These are phyloP conservation scores for Kodamaea sagamina DNA, from an alignment of 805 yeast genomes.

Conservation along the genomic window DNA sequence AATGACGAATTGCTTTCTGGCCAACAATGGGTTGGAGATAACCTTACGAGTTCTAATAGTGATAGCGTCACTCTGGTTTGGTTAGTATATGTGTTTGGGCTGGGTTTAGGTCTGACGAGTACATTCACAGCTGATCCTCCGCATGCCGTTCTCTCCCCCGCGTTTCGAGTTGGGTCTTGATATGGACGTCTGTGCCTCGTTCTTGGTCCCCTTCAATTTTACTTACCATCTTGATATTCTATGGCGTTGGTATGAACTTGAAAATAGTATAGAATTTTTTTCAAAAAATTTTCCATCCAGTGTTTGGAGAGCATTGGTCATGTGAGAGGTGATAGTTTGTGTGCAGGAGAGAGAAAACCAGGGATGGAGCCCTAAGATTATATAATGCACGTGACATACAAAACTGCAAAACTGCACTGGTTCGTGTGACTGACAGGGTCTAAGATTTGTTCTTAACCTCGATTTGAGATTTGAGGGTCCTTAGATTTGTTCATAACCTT, in stretches of 20 bases:
- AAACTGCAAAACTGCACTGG: no score
- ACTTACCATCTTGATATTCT: constrained; percentile 24
- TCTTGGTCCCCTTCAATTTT: neutral
- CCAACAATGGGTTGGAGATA: constrained; percentile 98
- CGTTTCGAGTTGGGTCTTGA: no score
- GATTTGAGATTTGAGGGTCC: no score
- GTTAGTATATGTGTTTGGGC: no score
- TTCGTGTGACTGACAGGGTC: no score
- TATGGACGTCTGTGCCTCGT: no score
- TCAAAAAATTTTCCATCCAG: constrained; percentile 11
- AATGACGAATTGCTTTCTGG: constrained; percentile 99
- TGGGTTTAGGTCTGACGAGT: neutral
- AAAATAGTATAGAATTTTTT: constrained; percentile 10
- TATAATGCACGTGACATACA: constrained; percentile 5
- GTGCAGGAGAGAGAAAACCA: neutral
- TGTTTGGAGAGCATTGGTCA: constrained; percentile 5
- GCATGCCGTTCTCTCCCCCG: no score
- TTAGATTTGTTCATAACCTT: no score
- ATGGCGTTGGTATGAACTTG: constrained; percentile 13
- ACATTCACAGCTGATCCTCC: no score
- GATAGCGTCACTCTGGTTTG: constrained; percentile 91
- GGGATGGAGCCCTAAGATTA: constrained; percentile 15
- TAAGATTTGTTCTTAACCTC: no score
- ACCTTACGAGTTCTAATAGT: constrained; percentile 99
- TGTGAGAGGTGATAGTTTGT: constrained; percentile 1